A percentile compares a stretch with the other conserved stretches of the same genome.
Evolutionary conservation across 306 rosid genomes (phyloP).

Genomic region (Geum urbanum): DNA sequence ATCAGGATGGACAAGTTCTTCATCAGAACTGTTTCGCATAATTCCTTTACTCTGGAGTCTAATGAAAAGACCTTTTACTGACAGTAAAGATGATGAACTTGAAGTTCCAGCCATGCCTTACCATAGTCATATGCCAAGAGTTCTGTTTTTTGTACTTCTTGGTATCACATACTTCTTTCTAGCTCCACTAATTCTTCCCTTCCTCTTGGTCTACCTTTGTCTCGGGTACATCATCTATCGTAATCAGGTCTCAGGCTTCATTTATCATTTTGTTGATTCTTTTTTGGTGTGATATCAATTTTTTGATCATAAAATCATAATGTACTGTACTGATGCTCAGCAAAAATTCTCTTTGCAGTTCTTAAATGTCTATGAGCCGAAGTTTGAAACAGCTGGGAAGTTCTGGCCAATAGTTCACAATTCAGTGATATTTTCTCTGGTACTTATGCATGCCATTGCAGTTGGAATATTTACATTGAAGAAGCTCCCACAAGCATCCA

Average conservation of each 20-base stretch:
- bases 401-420: slow-evolving; percentile 88
- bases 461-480: slow-evolving; percentile 84
- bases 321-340: slow-evolving; percentile 24
- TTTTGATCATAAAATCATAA: not conserved
- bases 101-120: slow-evolving; percentile 66
- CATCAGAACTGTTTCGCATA: slow-evolving; percentile 76
- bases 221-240: slow-evolving; percentile 70
- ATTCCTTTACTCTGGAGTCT: slow-evolving; percentile 54
- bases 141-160: slow-evolving; percentile 89
- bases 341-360: slow-evolving; percentile 48
- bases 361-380: slow-evolving; percentile 71
- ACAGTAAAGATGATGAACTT: slow-evolving; percentile 37
- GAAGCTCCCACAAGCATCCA: slow-evolving; percentile 45
- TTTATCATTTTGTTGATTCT: not conserved
- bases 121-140: slow-evolving; percentile 69
- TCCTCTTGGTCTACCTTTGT: slow-evolving; percentile 71
- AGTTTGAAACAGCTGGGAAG: slow-evolving; percentile 80
- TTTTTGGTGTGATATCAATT: too few species aligned
- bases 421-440: slow-evolving; percentile 74
- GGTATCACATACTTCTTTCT: slow-evolving; percentile 84
- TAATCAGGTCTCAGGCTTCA: slow-evolving; percentile 59
- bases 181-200: slow-evolving; percentile 94
- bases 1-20: slow-evolving; percentile 84
- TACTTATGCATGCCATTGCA: slow-evolving; percentile 92
- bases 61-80: slow-evolving; percentile 50